Conservation (phyloP, 495 filamentous ascomycete genomes). For the Podospora comata region DNA sequence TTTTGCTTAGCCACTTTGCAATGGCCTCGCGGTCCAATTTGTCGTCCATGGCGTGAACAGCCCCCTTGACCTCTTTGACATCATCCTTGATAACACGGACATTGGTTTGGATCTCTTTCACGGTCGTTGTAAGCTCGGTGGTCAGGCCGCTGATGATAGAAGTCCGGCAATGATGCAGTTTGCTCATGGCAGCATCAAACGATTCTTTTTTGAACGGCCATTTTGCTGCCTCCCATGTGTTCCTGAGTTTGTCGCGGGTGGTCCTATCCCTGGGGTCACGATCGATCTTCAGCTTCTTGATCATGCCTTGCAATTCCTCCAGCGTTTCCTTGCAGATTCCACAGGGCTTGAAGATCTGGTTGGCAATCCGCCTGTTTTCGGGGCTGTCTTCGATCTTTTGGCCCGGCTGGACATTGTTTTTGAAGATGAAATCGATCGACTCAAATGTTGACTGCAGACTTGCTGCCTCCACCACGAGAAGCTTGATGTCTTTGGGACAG, state of each 20-base stretch:
- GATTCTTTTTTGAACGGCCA: slow-evolving; percentile 1
- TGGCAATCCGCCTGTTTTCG: neutral
- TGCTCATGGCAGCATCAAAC: neutral
- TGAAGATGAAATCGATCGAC: slow-evolving; percentile 1
- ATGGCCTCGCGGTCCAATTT: neutral
- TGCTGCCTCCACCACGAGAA: neutral
- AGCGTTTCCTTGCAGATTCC: neutral
- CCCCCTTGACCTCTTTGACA: slow-evolving; percentile 3
- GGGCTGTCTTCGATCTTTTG: neutral
- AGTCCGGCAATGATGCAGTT: slow-evolving; percentile 20
- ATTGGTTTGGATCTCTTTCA: slow-evolving; percentile 7
- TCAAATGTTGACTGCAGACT: slow-evolving; percentile 2
- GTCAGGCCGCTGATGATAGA: slow-evolving; percentile 19
- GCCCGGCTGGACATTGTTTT: neutral
- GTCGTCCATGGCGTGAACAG: neutral
- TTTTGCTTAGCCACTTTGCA: slow-evolving; percentile 12
- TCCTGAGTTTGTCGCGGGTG: neutral
- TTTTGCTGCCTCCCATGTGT: neutral
- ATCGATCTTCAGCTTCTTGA: neutral
- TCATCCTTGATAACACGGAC: slow-evolving; percentile 9
- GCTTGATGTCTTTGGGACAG: slow-evolving; percentile 4
- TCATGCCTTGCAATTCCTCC: neutral
- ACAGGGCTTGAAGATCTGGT: neutral
- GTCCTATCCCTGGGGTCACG: neutral
- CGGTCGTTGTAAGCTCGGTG: slow-evolving; percentile 8